Base-by-base conservation (phyloP, 2,329 filamentous ascomycete genomes). In the Didymella segeticola region DNA sequence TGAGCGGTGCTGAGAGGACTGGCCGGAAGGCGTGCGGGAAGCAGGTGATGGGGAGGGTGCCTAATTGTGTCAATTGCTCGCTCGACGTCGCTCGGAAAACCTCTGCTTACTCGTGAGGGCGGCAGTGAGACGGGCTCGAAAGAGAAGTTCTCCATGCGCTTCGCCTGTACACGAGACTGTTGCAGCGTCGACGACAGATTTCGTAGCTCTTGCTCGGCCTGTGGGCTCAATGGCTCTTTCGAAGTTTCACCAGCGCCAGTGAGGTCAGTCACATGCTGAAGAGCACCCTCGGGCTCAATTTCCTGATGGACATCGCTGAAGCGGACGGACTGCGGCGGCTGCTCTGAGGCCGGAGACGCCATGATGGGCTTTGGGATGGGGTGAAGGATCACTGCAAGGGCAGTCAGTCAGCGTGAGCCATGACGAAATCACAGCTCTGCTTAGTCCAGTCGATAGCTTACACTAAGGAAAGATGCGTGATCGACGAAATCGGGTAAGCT, bases 91-190 rank as follows among this genome's bases (percentile, higher is more conserved):
- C 48, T 33, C 29, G 34, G 37, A 20, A 23, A 34, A 26, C 19
- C 60, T 17, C 45, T 63, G 83, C 89, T 77, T 86, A 93, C 91
- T 77, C 90, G 85, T 38, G 91, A 93, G 26, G 85, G 83, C 30
- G 95, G 93, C 46, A 98, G 81, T 29, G 95, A 98, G 60, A 96
- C 87, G 27, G 93, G 89, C 72, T 97, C 93, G 69, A 93, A 98
- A 36, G 89, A 87, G 76, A 91, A 96, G 71, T 92, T 90, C 71
- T 89, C 89, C 80, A 96, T 86, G 60, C 93, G 86, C 52, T 86
- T 84, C 66, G 93, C 89, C 77, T 97, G 93, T 57, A 96, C 82
- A 64, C 88, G 86, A 39, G 87, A 83, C 58, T 86, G 86, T 61
- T 91, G 89, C 22, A 96, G 79, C 20, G 86, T 87, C 63, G 86